Evolutionary conservation across 345 rosid genomes (phyloP), one percentile per base, ranked within the genome.

Genomic region (Balakata baccata): DNA sequence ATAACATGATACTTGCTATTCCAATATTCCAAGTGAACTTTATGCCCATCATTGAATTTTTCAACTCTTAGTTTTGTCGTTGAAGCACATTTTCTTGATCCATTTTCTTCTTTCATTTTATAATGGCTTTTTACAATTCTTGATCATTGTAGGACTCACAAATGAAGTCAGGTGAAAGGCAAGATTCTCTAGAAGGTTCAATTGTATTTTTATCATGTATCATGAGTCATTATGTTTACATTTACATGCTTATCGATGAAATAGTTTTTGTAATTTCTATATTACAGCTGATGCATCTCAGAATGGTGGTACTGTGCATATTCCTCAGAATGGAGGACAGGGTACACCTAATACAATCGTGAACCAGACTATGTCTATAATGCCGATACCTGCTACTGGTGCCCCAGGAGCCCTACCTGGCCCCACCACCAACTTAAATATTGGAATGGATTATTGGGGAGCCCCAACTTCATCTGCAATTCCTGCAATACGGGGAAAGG

Each of bases 391-490:
- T 66, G 85, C 89, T 76, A 57, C 87, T 65, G 89, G 87, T 69
- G 70, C 84, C 51, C 82, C 84, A 12, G 87, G 78, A 72, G 88
- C 85, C 59, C 79, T 88, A 83, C 88, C 93, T 49, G 93, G 94
- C 17, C 99, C 99, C 39, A 76, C 99, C 3, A 92, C 98, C 69
- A 95, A 89, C 82, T 85, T 95, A 77, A 93, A 95, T 78, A 91
- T 95, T 82, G 99, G 99, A 74, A 95, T 92, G 99, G 99, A 95
- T 61, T 95, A 89, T 61, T 95, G 99, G 99, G 97, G 97, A 61
- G 83, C 90, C 66, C 89, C 94, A 71, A 83, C 91, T 72, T 79
- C 93, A 71, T 53, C 90, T 34, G 71, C n/a, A n/a, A n/a, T n/a
- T n/a, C n/a, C n/a, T n/a, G n/a, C 86, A 66, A 78, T 92, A 70